phyloP scores from a whole-genome alignment of 495 filamentous ascomycete species.

The Annulohypoxylon nitens region DNA sequence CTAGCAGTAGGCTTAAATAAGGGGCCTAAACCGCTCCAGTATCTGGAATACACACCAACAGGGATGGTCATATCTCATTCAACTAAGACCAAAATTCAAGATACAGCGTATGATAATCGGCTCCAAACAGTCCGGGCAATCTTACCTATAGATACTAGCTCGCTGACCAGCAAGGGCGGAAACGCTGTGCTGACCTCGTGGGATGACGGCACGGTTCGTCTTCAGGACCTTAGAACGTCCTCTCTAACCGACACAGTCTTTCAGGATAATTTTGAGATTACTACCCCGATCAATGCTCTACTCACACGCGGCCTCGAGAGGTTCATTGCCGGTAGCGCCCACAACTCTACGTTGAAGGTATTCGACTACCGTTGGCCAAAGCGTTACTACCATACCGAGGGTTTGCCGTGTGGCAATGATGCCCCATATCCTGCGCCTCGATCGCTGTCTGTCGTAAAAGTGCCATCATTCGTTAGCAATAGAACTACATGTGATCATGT shows the following conservation, averaged over 20 bases:
- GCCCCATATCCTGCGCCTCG: constrained; percentile 54
- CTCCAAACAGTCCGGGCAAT: constrained; percentile 52
- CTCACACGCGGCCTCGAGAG: constrained; percentile 59
- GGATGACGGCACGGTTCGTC: constrained; percentile 60
- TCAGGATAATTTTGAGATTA: constrained; percentile 60
- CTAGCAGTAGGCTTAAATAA: constrained; percentile 56
- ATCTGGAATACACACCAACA: constrained; percentile 55
- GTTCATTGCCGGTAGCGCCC: constrained; percentile 58
- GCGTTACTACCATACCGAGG: constrained; percentile 58
- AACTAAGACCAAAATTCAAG: constrained; percentile 27
- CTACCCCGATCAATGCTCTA: constrained; percentile 55
- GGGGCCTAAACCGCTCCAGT: constrained; percentile 54
- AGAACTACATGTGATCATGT: constrained; percentile 49
- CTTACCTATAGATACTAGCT: constrained; percentile 52
- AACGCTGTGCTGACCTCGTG: constrained; percentile 61
- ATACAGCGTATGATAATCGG: neutral
- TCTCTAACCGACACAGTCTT: constrained; percentile 55
- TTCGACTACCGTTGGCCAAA: constrained; percentile 64
- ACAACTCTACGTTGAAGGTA: constrained; percentile 55
- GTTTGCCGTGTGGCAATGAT: constrained; percentile 53
- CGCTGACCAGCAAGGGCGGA: constrained; percentile 46
- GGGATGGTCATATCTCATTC: constrained; percentile 51
- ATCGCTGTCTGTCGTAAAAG: constrained; percentile 34
- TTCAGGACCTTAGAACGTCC: constrained; percentile 60
- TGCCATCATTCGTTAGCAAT: constrained; percentile 32